phyloP scores from a whole-genome alignment of 208 protist species.

The Borovskyia barvae region DNA sequence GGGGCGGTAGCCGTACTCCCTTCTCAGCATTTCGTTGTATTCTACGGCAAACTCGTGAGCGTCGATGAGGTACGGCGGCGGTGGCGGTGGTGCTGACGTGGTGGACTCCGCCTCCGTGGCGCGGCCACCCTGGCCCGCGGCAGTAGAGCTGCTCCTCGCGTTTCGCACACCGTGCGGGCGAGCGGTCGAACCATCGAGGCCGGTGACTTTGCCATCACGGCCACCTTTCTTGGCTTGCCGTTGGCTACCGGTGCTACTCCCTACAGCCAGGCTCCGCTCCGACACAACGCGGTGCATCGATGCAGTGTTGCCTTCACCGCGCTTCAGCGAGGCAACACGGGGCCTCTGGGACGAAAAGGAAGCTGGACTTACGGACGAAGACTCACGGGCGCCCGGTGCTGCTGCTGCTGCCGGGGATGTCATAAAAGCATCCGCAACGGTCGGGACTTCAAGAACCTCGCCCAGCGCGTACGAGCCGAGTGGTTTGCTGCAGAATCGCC shows the following conservation, averaged over 20 bases:
- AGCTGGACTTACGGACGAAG: neutral
- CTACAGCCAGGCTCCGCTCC: slow-evolving; percentile 3
- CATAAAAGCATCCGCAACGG: neutral
- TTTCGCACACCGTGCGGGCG: slow-evolving; percentile 3
- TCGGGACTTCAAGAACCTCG: slow-evolving; percentile 49
- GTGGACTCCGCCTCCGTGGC: neutral
- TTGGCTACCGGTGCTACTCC: neutral
- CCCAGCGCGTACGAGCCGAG: slow-evolving; percentile 63
- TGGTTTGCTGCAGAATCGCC: slow-evolving; percentile 51
- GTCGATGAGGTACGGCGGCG: slow-evolving; percentile 68
- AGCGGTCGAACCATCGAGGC: neutral
- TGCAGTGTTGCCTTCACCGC: neutral
- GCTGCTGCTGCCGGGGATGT: neutral
- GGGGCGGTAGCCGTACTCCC: slow-evolving; percentile 75
- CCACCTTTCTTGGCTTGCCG: slow-evolving; percentile 2
- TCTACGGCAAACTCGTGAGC: slow-evolving; percentile 62
- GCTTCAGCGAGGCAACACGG: neutral
- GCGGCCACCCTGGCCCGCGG: neutral
- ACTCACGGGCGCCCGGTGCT: neutral
- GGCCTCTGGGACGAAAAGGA: neutral
- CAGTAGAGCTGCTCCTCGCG: neutral
- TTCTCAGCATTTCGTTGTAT: slow-evolving; percentile 70
- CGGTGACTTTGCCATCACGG: neutral
- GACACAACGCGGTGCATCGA: slow-evolving; percentile 6
- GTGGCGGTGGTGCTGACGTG: neutral